Conservation (phyloP, 371 early-diverging fungal species). For the Circinella minor region DNA sequence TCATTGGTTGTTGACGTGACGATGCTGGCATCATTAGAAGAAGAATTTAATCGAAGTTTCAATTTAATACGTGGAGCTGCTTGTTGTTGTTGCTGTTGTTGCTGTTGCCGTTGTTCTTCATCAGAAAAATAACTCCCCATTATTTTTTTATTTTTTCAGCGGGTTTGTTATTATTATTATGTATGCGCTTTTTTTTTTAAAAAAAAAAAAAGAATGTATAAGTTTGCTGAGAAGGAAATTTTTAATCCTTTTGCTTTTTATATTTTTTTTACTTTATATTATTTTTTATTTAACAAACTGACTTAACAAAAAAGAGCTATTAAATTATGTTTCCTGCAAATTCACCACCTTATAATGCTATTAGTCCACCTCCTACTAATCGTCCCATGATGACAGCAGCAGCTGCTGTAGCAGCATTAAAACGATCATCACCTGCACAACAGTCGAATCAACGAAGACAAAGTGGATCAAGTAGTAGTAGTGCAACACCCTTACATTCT, state of each 20-base stretch:
- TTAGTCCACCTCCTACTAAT: constrained; percentile 28
- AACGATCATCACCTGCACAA: constrained; percentile 17
- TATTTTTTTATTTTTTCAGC: not conserved
- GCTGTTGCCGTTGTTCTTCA: not conserved
- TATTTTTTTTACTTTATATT: too few relatives aligned
- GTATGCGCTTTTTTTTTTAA: not conserved
- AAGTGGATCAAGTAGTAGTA: constrained; percentile 23
- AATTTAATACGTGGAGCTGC: constrained; percentile 34
- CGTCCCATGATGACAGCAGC: constrained; percentile 45
- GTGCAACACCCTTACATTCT: constrained; percentile 18
- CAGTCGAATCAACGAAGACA: constrained; percentile 18
- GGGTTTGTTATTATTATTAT: not conserved
- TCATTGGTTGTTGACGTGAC: constrained; percentile 1
- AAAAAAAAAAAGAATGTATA: not conserved
- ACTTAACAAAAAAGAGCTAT: not conserved
- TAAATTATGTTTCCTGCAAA: constrained; percentile 6
- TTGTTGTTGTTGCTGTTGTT: not conserved
- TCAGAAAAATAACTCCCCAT: not conserved
- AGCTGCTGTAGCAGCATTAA: constrained; percentile 45
- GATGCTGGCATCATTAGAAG: constrained; percentile 14
- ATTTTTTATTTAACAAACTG: not conserved
- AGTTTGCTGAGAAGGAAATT: not conserved
- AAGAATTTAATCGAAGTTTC: constrained; percentile 43
- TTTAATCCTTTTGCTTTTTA: not conserved
- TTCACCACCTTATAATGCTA: constrained; percentile 34